Conservation (phyloP, 306 rosid genomes). For the Cicer judaicum region DNA sequence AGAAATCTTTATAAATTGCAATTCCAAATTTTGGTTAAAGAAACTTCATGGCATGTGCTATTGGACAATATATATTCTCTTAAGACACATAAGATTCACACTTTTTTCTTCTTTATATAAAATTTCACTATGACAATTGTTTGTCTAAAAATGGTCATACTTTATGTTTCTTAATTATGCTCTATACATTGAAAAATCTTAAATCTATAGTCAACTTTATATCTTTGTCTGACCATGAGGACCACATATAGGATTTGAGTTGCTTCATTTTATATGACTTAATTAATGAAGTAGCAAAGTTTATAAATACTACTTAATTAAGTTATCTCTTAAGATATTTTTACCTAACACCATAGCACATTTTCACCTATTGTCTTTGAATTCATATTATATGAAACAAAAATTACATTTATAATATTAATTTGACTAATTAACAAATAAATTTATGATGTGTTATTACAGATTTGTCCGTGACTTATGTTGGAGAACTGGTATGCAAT, state of each 20-base stretch:
- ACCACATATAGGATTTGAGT: conserved; percentile 17
- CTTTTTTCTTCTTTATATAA: background rate
- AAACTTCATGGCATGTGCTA: conserved; percentile 21
- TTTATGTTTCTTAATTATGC: conserved; percentile 26
- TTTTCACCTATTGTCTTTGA: too few species aligned
- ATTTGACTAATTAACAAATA: conserved; percentile 24
- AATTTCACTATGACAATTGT: background rate
- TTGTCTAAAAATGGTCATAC: background rate
- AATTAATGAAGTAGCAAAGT: conserved; percentile 17
- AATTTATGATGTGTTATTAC: conserved; percentile 21
- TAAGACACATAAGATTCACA: background rate
- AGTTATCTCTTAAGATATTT: background rate
- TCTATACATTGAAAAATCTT: conserved; percentile 29
- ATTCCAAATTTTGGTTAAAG: background rate
- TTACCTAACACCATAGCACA: background rate
- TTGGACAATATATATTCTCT: background rate
- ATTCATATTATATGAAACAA: background rate
- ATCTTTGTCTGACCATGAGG: background rate
- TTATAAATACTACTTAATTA: background rate
- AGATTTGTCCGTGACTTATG: conserved; percentile 78
- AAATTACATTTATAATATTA: background rate
- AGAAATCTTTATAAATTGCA: background rate
- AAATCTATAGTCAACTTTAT: conserved; percentile 41
- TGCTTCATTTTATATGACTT: background rate
- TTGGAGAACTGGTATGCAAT: conserved; percentile 75